Evolutionary conservation across 75 land plant species (phyloP), one percentile per base, ranked within the genome.

Genomic region (Pinus taeda): DNA sequence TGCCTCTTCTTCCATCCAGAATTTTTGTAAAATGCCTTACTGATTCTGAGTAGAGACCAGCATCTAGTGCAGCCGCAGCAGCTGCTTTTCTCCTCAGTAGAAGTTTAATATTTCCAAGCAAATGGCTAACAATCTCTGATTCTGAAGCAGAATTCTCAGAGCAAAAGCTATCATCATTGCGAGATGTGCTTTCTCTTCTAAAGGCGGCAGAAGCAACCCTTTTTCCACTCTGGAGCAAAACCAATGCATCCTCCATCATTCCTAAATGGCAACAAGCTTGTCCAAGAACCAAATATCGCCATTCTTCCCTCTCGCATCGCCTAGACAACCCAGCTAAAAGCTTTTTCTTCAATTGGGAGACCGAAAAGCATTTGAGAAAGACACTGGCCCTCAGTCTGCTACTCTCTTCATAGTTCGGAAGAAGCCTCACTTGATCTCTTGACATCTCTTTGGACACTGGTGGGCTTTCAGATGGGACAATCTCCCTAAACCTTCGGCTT

Each of bases 191-290:
- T 66, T 83, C 81, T 15, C 86, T 88, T 56, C 95, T 87, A 73
- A 85, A 83, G 60, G 85, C 93, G 22, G 91, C 93, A 66, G 82
- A 74, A 39, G 91, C 86, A 57, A 87, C 83, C 60, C 91, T 86
- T 71, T 91, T 91, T 2, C 87, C 91, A 67, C 89, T 89, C 76
- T 93, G 95, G 64, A 93, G 89, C 59, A 93, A 88, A 12, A 83
- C 86, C 90, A 93, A 74, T 49, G 93, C 91, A 71, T 93, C 95
- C 80, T 93, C 95, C 89, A 93, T 85, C 71, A 93, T 72, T 12
- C 95, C 95, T 29, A 93, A 76, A 42, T 93, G 95, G 76, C 83
- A 86, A 56, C 93, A 91, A 2, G 95, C 95, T 75, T 93, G 86
- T 14, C 93, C 93, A 6, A 91, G 60, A 6, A 89, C 80, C 73